phyloP scores from a whole-genome alignment of 2,329 filamentous ascomycete genomes.

The Fusarium sp. region DNA sequence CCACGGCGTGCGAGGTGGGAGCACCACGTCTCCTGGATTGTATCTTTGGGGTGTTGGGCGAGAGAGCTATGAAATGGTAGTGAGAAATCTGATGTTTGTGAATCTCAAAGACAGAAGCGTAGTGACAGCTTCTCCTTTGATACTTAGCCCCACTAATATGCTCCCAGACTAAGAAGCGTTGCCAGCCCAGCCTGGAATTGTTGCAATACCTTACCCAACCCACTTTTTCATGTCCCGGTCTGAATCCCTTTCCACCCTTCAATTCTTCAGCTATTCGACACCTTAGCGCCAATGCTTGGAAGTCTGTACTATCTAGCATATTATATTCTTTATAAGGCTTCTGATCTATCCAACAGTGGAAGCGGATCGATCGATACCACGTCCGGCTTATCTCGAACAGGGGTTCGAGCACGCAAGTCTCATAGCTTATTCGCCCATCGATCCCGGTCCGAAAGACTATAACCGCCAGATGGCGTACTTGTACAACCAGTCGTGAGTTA shows the following conservation, averaged over 20 bases:
- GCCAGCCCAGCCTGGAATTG: not conserved
- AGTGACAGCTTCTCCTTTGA: not conserved
- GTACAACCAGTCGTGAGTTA: not conserved
- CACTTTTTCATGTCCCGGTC: no score
- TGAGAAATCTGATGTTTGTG: not conserved
- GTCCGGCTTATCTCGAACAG: not conserved
- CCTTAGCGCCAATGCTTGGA: no score
- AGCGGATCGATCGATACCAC: slow-evolving; percentile 2
- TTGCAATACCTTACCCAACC: no score
- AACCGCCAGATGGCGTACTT: not conserved
- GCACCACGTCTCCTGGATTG: not conserved
- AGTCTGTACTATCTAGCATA: no score
- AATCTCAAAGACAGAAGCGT: not conserved
- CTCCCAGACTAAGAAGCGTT: not conserved
- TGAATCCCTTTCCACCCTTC: not conserved
- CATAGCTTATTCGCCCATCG: slow-evolving; percentile 5
- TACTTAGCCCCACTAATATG: not conserved
- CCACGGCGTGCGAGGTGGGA: not conserved
- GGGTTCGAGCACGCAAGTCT: slow-evolving; percentile 6
- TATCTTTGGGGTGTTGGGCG: not conserved
- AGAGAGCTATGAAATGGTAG: not conserved
- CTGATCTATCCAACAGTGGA: no score
- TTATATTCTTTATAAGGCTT: no score
- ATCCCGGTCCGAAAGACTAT: not conserved
- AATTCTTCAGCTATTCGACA: not conserved